Conservation (phyloP, 768 basidiomycete genomes). For the Roridomyces roridus region DNA sequence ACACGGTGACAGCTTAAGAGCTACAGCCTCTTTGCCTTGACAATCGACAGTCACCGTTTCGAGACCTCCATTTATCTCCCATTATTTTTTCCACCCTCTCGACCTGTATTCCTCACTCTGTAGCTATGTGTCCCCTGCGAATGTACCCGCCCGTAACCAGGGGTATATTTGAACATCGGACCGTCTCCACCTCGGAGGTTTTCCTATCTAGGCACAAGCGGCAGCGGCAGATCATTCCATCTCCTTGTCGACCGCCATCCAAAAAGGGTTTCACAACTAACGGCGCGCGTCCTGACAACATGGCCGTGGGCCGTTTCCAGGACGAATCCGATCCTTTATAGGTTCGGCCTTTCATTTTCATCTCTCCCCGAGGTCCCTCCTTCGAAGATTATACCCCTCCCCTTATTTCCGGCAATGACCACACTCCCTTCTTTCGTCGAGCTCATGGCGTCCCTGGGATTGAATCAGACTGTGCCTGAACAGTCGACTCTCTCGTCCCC, state of each 20-base stretch:
- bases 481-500: constrained; percentile 46
- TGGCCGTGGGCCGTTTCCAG: constrained; percentile 64
- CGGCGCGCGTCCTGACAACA: constrained; percentile 51
- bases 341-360: neutral
- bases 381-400: constrained; percentile 39
- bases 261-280: constrained; percentile 43
- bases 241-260: constrained; percentile 69
- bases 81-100: neutral
- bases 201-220: constrained; percentile 29
- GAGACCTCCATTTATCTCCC: constrained; percentile 21
- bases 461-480: constrained; percentile 55
- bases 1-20: too few species aligned
- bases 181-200: constrained; percentile 14
- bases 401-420: constrained; percentile 54
- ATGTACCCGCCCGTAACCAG: neutral
- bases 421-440: constrained; percentile 87
- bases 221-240: constrained; percentile 46
- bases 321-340: constrained; percentile 52
- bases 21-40: constrained; percentile 4
- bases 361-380: constrained; percentile 28
- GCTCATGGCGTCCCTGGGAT: constrained; percentile 84
- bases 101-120: neutral
- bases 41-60: constrained; percentile 17
- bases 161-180: neutral
- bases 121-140: neutral